Evolutionary conservation across 305 asterid genomes (phyloP).

Genomic region (Rubia peregrina): DNA sequence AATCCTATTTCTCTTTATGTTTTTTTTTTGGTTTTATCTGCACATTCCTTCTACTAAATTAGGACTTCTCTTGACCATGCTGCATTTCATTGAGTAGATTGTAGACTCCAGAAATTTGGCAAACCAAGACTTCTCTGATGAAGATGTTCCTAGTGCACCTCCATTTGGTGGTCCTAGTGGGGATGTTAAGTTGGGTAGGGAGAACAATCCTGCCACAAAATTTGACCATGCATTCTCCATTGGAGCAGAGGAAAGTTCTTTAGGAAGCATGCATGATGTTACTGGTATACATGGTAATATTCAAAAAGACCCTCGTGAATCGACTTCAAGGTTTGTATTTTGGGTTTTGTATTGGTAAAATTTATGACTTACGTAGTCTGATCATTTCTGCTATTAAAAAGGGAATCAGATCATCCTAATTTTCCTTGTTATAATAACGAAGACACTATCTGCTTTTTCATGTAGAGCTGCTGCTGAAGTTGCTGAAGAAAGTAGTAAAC

Average conservation of each 20-base stretch:
- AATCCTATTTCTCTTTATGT: not conserved
- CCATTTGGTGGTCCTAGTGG: slow-evolving; percentile 36
- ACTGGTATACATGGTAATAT: slow-evolving; percentile 19
- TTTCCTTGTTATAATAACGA: slow-evolving; percentile 2
- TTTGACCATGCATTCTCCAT: slow-evolving; percentile 12
- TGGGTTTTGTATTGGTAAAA: not conserved
- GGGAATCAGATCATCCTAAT: not conserved
- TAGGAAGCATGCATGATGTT: slow-evolving; percentile 17
- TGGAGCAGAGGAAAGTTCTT: slow-evolving; percentile 18
- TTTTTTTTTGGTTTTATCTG: not conserved
- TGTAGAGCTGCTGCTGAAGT: slow-evolving; percentile 27
- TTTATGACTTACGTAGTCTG: not conserved
- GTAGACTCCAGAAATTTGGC: slow-evolving; percentile 21
- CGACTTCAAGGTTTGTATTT: slow-evolving; percentile 34
- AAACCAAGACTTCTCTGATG: slow-evolving; percentile 26
- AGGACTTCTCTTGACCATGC: slow-evolving; percentile 9
- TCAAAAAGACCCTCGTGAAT: slow-evolving; percentile 17
- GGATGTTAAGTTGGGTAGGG: slow-evolving; percentile 31
- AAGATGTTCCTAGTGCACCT: slow-evolving; percentile 51
- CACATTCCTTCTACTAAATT: not conserved
- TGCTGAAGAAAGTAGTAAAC: slow-evolving; percentile 25
- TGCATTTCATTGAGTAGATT: slow-evolving; percentile 24
- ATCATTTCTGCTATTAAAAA: not conserved
- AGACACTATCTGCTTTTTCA: not conserved
- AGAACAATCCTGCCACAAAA: slow-evolving; percentile 21